Conservation (phyloP, 129 eudicot species). For the Helichrysum umbraculigerum region DNA sequence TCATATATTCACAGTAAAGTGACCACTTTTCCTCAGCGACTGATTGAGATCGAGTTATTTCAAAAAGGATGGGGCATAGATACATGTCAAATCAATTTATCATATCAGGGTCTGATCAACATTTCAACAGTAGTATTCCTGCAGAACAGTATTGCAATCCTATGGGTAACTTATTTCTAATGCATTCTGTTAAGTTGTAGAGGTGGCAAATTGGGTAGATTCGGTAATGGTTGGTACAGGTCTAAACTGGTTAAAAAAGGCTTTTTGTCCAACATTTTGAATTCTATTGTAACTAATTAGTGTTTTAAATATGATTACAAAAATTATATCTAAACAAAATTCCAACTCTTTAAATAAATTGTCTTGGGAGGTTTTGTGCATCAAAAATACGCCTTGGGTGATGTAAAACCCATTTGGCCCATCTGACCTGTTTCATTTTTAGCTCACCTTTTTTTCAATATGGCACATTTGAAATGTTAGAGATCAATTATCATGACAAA, state of each 20-base stretch:
- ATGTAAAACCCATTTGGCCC: neutral
- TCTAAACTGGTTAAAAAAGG: neutral
- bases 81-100: conserved; percentile 26
- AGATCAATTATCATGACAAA: neutral
- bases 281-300: neutral
- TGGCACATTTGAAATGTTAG: neutral
- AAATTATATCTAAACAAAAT: neutral
- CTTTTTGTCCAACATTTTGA: neutral
- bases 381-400: neutral
- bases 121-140: conserved; percentile 19
- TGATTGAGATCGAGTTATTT: conserved; percentile 9
- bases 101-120: conserved; percentile 25
- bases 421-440: neutral
- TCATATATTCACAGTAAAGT: conserved; percentile 22
- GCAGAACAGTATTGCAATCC: conserved; percentile 30
- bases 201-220: neutral
- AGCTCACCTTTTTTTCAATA: neutral
- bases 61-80: conserved; percentile 38
- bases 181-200: neutral
- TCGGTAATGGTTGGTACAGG: neutral
- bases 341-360: no score
- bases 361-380: neutral
- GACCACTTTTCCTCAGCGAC: neutral
- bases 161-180: conserved; percentile 21
- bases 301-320: conserved; percentile 10